Conservation (phyloP, 169 alveolate species). For the Cryptosporidium xiaoi region DNA sequence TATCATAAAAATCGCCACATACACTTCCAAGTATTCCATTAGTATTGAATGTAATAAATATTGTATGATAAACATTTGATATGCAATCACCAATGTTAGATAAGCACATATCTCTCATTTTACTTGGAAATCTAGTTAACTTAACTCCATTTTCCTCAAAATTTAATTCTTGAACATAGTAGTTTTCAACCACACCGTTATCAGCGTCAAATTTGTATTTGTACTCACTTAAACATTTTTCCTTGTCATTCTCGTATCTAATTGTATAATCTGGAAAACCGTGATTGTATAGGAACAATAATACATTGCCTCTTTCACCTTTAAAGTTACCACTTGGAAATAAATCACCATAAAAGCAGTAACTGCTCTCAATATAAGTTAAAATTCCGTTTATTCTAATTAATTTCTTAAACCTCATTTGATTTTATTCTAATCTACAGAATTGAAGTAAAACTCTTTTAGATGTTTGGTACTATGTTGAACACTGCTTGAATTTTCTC, state of each 20-base stretch:
- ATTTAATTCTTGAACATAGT: not conserved
- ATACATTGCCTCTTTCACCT: not conserved
- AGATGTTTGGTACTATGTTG: no score
- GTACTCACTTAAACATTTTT: not conserved
- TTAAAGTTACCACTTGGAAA: not conserved
- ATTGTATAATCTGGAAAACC: constrained; percentile 73
- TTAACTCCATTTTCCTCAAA: not conserved
- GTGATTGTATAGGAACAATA: constrained; percentile 48
- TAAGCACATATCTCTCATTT: constrained; percentile 42
- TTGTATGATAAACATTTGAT: not conserved
- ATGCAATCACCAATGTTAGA: not conserved
- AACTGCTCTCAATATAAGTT: constrained; percentile 24
- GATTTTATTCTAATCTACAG: constrained; percentile 8
- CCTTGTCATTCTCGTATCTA: not conserved
- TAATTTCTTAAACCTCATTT: constrained; percentile 10
- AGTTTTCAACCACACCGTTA: not conserved
- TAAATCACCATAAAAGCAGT: not conserved
- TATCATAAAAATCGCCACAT: constrained; percentile 34
- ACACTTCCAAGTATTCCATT: constrained; percentile 35
- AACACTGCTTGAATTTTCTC: no score
- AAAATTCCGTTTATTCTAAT: constrained; percentile 51
- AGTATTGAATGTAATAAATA: constrained; percentile 51
- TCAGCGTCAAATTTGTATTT: not conserved
- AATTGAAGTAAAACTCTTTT: constrained; percentile 5
- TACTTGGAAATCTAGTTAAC: constrained; percentile 29